Evolutionary conservation across 768 basidiomycete genomes (phyloP).

Genomic region (Lactifluus volemus): DNA sequence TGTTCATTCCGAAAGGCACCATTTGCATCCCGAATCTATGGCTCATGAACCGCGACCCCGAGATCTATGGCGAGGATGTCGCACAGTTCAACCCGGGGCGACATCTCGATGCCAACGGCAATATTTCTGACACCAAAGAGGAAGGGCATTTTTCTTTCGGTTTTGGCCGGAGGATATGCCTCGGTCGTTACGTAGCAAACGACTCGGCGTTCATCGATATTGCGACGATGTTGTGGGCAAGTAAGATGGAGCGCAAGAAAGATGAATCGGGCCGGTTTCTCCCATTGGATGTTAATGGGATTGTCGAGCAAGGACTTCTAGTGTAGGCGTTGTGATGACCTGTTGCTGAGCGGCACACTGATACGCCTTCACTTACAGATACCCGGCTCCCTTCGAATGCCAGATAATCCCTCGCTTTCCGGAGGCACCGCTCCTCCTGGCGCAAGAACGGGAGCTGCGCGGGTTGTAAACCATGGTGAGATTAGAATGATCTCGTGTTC

Average conservation of each 20-base stretch:
- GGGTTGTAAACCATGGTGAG: too few relatives aligned
- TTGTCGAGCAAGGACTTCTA: too few relatives aligned
- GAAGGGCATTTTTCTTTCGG: conserved; percentile 24
- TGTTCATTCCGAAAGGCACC: conserved; percentile 24
- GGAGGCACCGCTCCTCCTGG: not conserved
- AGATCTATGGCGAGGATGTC: conserved; percentile 22
- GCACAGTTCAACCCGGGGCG: conserved; percentile 21
- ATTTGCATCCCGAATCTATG: conserved; percentile 27
- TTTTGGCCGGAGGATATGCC: conserved; percentile 21
- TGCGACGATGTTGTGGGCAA: too few relatives aligned
- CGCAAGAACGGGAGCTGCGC: too few relatives aligned
- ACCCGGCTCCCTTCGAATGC: conserved; percentile 4
- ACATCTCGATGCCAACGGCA: conserved; percentile 21
- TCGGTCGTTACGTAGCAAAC: conserved; percentile 4
- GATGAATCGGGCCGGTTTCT: too few relatives aligned
- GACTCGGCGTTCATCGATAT: too few relatives aligned
- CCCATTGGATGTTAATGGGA: too few relatives aligned
- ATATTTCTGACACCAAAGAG: conserved; percentile 22
- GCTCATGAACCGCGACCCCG: conserved; percentile 21
- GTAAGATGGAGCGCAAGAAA: too few relatives aligned
- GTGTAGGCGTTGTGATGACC: too few relatives aligned
- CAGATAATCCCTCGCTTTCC: conserved; percentile 2
- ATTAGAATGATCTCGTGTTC: too few relatives aligned
- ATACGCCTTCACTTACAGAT: not conserved
- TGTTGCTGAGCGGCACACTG: too few relatives aligned